These are phyloP conservation scores for Zostera marina DNA, from an alignment of 116 monocot genomes.

Conservation along the genomic window DNA sequence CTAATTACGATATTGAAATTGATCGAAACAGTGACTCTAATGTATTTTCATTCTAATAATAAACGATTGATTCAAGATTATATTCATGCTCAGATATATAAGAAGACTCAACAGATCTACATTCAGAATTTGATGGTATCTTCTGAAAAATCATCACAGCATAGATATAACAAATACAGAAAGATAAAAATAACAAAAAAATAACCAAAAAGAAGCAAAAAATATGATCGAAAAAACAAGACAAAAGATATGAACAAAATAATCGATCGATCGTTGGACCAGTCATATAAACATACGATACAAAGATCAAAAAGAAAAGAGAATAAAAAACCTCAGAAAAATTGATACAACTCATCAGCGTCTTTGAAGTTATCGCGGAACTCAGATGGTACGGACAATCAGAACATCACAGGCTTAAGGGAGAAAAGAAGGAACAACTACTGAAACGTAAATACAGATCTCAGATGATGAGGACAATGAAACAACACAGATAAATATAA, in stretches of 20 bases:
- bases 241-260: too few species aligned
- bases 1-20: slow-evolving; percentile 27
- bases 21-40: not conserved
- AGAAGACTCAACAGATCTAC: not conserved
- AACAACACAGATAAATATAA: too few species aligned
- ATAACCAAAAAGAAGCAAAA: too few species aligned
- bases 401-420: not conserved
- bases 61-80: too few species aligned
- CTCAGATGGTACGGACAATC: not conserved
- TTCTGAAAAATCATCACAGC: too few species aligned
- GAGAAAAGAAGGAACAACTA: too few species aligned
- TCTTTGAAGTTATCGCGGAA: not conserved
- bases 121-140: not conserved
- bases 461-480: too few species aligned
- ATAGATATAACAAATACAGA: too few species aligned
- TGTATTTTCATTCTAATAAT: not conserved
- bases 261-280: too few species aligned
- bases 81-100: not conserved
- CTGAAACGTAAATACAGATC: too few species aligned
- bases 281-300: not conserved
- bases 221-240: too few species aligned
- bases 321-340: not conserved
- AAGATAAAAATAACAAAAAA: too few species aligned
- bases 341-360: not conserved
- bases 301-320: not conserved